phyloP scores from a whole-genome alignment of 1,284 basidiomycete genomes.

The Albatrellus sp. region DNA sequence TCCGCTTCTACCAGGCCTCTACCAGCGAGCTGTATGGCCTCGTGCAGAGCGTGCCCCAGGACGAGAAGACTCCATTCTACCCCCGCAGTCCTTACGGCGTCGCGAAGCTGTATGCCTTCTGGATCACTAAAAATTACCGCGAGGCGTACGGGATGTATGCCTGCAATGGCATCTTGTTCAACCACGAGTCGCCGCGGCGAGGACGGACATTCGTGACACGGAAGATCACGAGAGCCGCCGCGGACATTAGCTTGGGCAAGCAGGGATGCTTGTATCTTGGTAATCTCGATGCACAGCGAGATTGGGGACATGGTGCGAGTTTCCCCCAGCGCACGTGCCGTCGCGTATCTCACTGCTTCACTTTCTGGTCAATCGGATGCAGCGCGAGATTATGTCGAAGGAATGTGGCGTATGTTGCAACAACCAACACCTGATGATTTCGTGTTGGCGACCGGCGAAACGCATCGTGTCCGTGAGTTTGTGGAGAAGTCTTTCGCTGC shows the following conservation, averaged over 20 bases:
- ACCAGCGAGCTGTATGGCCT: conserved; percentile 93
- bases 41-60: conserved; percentile 76
- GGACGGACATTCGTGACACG: conserved; percentile 89
- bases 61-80: conserved; percentile 88
- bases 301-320: conserved; percentile 79
- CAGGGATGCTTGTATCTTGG: conserved; percentile 82
- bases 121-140: conserved; percentile 87
- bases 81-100: conserved; percentile 86
- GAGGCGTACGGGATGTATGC: conserved; percentile 90
- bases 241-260: conserved; percentile 79
- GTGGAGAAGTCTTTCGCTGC: conserved; percentile 73
- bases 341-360: background rate
- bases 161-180: conserved; percentile 86
- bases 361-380: background rate
- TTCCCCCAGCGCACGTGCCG: conserved; percentile 11
- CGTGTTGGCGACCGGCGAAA: conserved; percentile 87
- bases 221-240: conserved; percentile 83
- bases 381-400: conserved; percentile 84
- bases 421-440: conserved; percentile 74
- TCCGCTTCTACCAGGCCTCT: conserved; percentile 87
- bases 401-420: conserved; percentile 93
- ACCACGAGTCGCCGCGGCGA: conserved; percentile 86
- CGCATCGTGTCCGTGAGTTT: conserved; percentile 81
- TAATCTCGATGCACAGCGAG: conserved; percentile 82
- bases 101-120: conserved; percentile 81